phyloP scores from a whole-genome alignment of 345 rosid species.

The Excoecaria agallocha region DNA sequence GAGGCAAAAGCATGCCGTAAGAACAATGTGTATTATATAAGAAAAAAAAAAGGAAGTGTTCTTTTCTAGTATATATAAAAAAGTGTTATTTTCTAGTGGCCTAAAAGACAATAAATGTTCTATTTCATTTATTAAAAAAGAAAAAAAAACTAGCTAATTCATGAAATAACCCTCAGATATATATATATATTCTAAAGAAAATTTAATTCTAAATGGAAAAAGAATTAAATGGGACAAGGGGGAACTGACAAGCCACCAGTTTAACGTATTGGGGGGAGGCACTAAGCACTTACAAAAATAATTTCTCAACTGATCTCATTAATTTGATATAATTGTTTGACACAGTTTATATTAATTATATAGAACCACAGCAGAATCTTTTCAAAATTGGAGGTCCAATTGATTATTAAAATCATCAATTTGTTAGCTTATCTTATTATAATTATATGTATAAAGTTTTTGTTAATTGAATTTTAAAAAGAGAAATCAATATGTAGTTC shows the following conservation, averaged over 20 bases:
- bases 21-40: too few species aligned
- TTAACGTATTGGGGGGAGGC: constrained; percentile 22
- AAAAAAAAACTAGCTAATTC: too few species aligned
- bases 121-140: too few species aligned
- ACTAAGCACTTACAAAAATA: background rate
- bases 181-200: too few species aligned
- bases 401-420: too few species aligned
- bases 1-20: too few species aligned
- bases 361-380: background rate
- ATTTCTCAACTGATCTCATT: background rate
- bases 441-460: background rate
- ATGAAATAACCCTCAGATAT: too few species aligned
- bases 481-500: background rate
- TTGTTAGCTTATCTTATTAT: background rate
- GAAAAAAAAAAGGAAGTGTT: too few species aligned
- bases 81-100: too few species aligned
- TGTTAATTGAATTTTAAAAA: background rate
- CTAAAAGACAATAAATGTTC: too few species aligned
- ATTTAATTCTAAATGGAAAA: too few species aligned
- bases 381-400: background rate
- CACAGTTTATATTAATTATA: background rate
- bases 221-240: constrained; percentile 5
- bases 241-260: constrained; percentile 18
- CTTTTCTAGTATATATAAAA: too few species aligned
- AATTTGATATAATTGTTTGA: background rate